phyloP scores from a whole-genome alignment of 257 asterid genomes.

The Cruciata laevipes region DNA sequence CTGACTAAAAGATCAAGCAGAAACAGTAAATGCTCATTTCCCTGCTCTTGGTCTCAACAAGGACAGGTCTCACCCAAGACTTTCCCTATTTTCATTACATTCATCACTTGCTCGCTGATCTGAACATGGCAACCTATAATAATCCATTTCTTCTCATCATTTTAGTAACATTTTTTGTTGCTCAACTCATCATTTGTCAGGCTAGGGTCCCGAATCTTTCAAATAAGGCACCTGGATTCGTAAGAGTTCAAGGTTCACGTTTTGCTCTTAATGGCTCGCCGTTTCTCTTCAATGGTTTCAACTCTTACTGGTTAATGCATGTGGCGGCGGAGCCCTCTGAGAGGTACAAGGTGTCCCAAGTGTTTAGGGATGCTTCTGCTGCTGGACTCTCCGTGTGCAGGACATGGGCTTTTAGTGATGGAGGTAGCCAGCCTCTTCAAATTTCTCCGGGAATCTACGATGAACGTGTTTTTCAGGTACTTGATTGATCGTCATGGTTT shows the following conservation, averaged over 20 bases:
- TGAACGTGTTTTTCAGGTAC: constrained; percentile 66
- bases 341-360: constrained; percentile 49
- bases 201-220: neutral
- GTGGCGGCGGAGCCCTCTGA: constrained; percentile 43
- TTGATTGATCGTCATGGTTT: neutral
- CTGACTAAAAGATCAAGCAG: too few species aligned
- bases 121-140: neutral
- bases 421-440: constrained; percentile 45
- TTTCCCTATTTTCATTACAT: too few species aligned
- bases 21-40: too few species aligned
- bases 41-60: too few species aligned
- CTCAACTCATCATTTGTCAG: neutral
- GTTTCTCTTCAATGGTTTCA: constrained; percentile 68
- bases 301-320: constrained; percentile 76
- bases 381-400: constrained; percentile 61
- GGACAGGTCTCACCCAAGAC: too few species aligned
- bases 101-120: too few species aligned
- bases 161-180: neutral
- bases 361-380: constrained; percentile 45
- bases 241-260: constrained; percentile 33
- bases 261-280: constrained; percentile 52
- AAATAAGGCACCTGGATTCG: constrained; percentile 23
- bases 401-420: constrained; percentile 76
- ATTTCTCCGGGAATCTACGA: constrained; percentile 58
- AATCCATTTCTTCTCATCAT: neutral